These are phyloP conservation scores for Cladosporium sp. DNA, from an alignment of 2,329 filamentous ascomycete species.

Conservation along the genomic window DNA sequence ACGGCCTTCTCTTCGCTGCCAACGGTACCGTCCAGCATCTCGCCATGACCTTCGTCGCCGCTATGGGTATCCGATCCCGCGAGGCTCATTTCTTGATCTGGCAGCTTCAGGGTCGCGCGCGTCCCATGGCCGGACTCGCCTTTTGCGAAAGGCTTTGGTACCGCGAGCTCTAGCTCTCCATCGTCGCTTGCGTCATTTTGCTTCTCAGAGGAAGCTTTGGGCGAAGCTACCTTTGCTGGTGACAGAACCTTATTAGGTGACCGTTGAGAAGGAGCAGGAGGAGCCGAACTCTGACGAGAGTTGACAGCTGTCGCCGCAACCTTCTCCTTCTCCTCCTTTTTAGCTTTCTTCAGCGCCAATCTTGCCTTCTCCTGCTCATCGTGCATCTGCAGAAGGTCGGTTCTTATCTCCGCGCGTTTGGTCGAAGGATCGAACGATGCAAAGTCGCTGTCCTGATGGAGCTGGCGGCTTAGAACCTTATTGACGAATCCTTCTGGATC, in stretches of 20 bases:
- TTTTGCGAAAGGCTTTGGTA: not conserved
- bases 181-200: not conserved
- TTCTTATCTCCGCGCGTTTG: conserved; percentile 63
- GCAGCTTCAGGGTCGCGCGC: not conserved
- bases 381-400: conserved; percentile 62
- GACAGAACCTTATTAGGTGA: not conserved
- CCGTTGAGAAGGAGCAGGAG: not conserved
- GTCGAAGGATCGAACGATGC: conserved; percentile 50
- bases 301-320: not conserved
- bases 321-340: conserved; percentile 11
- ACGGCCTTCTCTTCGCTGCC: not conserved
- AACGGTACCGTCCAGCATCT: conserved; percentile 14
- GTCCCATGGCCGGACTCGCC: too few relatives aligned
- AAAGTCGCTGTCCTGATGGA: conserved; percentile 55
- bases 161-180: not conserved
- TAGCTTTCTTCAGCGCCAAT: conserved; percentile 36
- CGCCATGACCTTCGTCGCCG: conserved; percentile 11
- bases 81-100: not conserved
- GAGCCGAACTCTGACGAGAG: not conserved
- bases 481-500: conserved; percentile 67
- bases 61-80: not conserved
- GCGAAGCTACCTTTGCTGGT: not conserved
- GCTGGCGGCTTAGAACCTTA: conserved; percentile 62
- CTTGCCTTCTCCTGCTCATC: conserved; percentile 48
- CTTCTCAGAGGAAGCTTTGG: not conserved